Percentiles rank a stretch among this genome's conserved stretches.
phyloP scores from a whole-genome alignment of 805 yeast species.

The Cyberlindnera meyerae region DNA sequence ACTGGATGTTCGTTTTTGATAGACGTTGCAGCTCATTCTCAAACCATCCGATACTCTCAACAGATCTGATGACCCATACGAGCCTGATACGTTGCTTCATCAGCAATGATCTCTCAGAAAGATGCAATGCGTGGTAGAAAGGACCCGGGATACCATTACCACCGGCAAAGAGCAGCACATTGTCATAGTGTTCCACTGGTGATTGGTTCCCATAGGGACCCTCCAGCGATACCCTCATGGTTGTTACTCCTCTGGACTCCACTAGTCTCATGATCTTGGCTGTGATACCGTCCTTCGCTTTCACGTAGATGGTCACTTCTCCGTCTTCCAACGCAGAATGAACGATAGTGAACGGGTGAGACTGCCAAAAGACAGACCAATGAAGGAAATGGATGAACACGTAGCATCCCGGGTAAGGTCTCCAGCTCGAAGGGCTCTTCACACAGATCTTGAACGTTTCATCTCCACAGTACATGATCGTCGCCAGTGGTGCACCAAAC shows the following conservation, averaged over 20 bases:
- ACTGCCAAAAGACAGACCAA: constrained; percentile 54
- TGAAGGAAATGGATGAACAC: constrained; percentile 54
- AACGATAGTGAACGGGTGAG: constrained; percentile 66
- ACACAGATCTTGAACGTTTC: constrained; percentile 41
- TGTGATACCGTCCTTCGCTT: constrained; percentile 54
- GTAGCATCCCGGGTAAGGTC: constrained; percentile 48
- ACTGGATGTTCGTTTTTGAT: constrained; percentile 34
- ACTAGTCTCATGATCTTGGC: constrained; percentile 6
- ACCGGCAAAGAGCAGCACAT: constrained; percentile 41
- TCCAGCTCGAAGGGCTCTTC: constrained; percentile 41
- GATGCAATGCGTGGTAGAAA: constrained; percentile 35
- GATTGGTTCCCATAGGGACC: constrained; percentile 57
- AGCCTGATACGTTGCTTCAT: constrained; percentile 36
- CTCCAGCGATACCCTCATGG: constrained; percentile 42
- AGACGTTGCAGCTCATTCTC: constrained; percentile 18
- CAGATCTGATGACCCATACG: constrained; percentile 60
- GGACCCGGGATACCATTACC: constrained; percentile 52
- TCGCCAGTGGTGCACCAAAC: constrained; percentile 20
- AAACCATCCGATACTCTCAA: constrained; percentile 48
- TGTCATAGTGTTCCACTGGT: constrained; percentile 34
- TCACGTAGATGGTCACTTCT: constrained; percentile 39
- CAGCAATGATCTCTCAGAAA: constrained; percentile 20
- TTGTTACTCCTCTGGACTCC: constrained; percentile 5
- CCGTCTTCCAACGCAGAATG: constrained; percentile 35
- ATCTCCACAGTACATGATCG: constrained; percentile 27